A percentile compares a stretch with the other conserved stretches of the same genome.
Conservation (phyloP, 306 rosid genomes). For the Phaseolus lunatus region DNA sequence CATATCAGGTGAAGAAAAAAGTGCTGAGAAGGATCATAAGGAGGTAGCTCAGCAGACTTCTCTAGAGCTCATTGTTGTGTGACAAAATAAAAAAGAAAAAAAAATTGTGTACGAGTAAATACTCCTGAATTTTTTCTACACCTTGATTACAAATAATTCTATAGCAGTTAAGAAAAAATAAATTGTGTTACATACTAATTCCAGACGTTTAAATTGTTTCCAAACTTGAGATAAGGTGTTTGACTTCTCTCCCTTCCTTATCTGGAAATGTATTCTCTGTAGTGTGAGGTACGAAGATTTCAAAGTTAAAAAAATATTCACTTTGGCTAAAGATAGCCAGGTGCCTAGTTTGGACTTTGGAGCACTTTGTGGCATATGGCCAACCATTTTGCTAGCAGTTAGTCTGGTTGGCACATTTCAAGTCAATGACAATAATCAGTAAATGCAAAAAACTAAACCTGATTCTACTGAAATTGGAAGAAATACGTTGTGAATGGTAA, state of each 20-base stretch:
- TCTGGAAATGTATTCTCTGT: conserved; percentile 5
- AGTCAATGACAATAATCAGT: conserved; percentile 15
- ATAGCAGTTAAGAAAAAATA: neutral
- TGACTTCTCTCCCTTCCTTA: neutral
- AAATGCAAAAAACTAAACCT: neutral
- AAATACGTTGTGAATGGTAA: conserved; percentile 4
- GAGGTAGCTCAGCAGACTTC: conserved; percentile 4
- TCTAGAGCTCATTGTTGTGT: neutral
- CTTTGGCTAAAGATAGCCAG: conserved; percentile 13
- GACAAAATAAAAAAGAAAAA: neutral
- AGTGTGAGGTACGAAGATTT: conserved; percentile 7
- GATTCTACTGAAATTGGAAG: conserved; percentile 15
- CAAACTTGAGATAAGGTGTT: neutral
- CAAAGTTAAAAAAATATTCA: conserved; percentile 1
- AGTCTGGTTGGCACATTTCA: conserved; percentile 11
- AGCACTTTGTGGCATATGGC: conserved; percentile 20
- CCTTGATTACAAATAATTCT: neutral
- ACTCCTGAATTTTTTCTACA: neutral
- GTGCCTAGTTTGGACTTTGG: conserved; percentile 30
- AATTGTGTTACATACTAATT: conserved; percentile 7
- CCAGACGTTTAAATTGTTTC: conserved; percentile 26
- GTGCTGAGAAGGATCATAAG: conserved; percentile 1
- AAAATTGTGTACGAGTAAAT: neutral
- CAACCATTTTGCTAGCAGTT: conserved; percentile 21
- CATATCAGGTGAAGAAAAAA: conserved; percentile 1